A percentile compares a stretch with the other conserved stretches of the same genome.
phyloP scores from a whole-genome alignment of 768 basidiomycete genomes.

The Russula brevipes region DNA sequence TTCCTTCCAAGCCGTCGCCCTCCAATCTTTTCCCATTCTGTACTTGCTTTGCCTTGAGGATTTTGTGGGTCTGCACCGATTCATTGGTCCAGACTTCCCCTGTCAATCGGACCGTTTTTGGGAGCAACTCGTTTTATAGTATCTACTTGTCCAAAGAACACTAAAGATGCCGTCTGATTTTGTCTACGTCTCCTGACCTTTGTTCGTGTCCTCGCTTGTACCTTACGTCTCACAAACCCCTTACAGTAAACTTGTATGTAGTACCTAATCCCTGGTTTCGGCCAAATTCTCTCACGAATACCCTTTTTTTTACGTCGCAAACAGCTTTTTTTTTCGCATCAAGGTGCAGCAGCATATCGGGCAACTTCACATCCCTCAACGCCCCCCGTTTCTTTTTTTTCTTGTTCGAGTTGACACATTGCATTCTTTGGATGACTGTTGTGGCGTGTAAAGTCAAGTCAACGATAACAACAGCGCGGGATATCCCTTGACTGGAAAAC shows the following conservation, averaged over 20 bases:
- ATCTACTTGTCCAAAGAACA: constrained; percentile 10
- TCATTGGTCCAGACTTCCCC: constrained; percentile 2
- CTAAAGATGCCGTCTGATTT: constrained; percentile 13
- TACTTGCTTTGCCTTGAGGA: constrained; percentile 2
- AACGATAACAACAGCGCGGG: not conserved
- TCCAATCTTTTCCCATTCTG: not conserved
- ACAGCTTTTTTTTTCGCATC: not conserved
- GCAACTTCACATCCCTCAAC: not conserved
- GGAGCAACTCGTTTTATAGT: constrained; percentile 16
- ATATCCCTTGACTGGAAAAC: not conserved
- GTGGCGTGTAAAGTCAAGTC: not conserved
- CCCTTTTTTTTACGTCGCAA: constrained; percentile 15
- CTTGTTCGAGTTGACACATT: not conserved
- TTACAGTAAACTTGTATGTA: constrained; percentile 23
- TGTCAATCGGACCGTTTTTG: constrained; percentile 13
- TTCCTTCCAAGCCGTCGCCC: not conserved
- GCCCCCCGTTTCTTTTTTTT: not conserved
- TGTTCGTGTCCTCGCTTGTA: constrained; percentile 21
- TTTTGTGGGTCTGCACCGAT: constrained; percentile 10
- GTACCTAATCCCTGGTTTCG: constrained; percentile 20
- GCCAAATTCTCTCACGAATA: constrained; percentile 5
- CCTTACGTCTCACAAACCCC: constrained; percentile 16
- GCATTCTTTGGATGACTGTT: not conserved
- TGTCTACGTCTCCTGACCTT: constrained; percentile 2
- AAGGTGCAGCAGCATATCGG: constrained; percentile 4